phyloP scores from a whole-genome alignment of 2,329 filamentous ascomycete genomes.

The Sarocladiaceae sp. region DNA sequence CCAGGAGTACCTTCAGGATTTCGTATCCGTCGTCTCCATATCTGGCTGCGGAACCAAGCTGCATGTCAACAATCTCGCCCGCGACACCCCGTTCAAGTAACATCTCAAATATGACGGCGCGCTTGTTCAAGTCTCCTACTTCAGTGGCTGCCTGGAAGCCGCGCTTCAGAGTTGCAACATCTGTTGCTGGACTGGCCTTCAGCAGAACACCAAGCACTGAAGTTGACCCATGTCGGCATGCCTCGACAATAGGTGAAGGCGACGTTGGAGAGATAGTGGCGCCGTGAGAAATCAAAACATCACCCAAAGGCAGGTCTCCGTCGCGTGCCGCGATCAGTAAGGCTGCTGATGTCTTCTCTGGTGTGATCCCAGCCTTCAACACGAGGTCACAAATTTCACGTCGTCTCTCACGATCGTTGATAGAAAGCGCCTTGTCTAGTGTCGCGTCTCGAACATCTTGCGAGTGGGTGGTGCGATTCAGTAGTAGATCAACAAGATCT shows the following conservation, averaged over 20 bases:
- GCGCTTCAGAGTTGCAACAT: slow-evolving; percentile 39
- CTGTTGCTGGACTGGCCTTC: slow-evolving; percentile 31
- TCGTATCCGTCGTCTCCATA: slow-evolving; percentile 45
- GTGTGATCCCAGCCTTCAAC: slow-evolving; percentile 40
- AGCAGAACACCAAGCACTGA: slow-evolving; percentile 49
- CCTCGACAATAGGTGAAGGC: slow-evolving; percentile 50
- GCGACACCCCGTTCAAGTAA: slow-evolving; percentile 46
- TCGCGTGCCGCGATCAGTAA: slow-evolving; percentile 48
- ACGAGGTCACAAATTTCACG: slow-evolving; percentile 41
- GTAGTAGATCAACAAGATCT: slow-evolving; percentile 42
- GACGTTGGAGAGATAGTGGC: slow-evolving; percentile 46
- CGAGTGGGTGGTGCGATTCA: slow-evolving; percentile 32
- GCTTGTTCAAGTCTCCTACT: slow-evolving; percentile 43
- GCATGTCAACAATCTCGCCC: slow-evolving; percentile 47
- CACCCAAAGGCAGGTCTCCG: slow-evolving; percentile 47
- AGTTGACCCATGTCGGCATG: slow-evolving; percentile 45
- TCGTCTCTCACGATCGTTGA: slow-evolving; percentile 34
- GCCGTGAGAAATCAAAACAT: slow-evolving; percentile 46
- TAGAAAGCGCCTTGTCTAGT: slow-evolving; percentile 38
- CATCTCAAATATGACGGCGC: slow-evolving; percentile 45
- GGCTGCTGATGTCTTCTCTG: slow-evolving; percentile 42
- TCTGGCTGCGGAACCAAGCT: slow-evolving; percentile 48
- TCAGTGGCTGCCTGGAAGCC: slow-evolving; percentile 54
- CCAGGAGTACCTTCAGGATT: slow-evolving; percentile 46
- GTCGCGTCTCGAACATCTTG: slow-evolving; percentile 32